phyloP scores from a whole-genome alignment of 805 yeast genomes.

The Helenozyma rhizophorensis region DNA sequence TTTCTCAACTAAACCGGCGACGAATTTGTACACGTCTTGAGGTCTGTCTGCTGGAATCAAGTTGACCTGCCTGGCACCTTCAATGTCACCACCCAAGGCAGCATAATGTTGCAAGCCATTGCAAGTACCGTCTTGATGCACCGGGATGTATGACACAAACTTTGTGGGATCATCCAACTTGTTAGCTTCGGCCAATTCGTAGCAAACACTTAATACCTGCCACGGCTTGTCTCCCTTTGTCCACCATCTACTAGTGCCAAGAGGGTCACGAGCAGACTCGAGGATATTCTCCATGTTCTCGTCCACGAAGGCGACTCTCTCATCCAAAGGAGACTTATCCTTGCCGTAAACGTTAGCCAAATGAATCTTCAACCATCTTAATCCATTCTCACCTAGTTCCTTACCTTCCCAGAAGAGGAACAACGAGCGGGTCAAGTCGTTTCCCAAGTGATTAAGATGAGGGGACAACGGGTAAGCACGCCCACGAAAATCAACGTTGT shows the following conservation, averaged over 20 bases:
- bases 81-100: slow-evolving; percentile 79
- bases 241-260: slow-evolving; percentile 62
- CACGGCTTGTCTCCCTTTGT: slow-evolving; percentile 73
- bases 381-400: slow-evolving; percentile 58
- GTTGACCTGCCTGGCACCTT: slow-evolving; percentile 79
- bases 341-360: slow-evolving; percentile 69
- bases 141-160: slow-evolving; percentile 67
- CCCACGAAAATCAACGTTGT: slow-evolving; percentile 78
- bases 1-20: slow-evolving; percentile 57
- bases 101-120: slow-evolving; percentile 86
- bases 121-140: slow-evolving; percentile 86
- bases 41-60: slow-evolving; percentile 68
- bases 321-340: slow-evolving; percentile 66
- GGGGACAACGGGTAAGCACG: slow-evolving; percentile 81
- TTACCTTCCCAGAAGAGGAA: slow-evolving; percentile 76
- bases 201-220: slow-evolving; percentile 71
- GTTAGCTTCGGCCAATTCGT: slow-evolving; percentile 60
- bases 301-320: slow-evolving; percentile 57
- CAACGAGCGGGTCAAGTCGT: slow-evolving; percentile 70
- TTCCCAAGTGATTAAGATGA: slow-evolving; percentile 76
- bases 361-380: slow-evolving; percentile 74
- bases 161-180: slow-evolving; percentile 60
- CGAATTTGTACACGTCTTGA: slow-evolving; percentile 71
- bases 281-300: slow-evolving; percentile 50
- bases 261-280: slow-evolving; percentile 62